A percentile compares a stretch with the other conserved stretches of the same genome.
These are phyloP conservation scores for Gossypium laxum DNA, from an alignment of 441 rosid species.

Conservation along the genomic window DNA sequence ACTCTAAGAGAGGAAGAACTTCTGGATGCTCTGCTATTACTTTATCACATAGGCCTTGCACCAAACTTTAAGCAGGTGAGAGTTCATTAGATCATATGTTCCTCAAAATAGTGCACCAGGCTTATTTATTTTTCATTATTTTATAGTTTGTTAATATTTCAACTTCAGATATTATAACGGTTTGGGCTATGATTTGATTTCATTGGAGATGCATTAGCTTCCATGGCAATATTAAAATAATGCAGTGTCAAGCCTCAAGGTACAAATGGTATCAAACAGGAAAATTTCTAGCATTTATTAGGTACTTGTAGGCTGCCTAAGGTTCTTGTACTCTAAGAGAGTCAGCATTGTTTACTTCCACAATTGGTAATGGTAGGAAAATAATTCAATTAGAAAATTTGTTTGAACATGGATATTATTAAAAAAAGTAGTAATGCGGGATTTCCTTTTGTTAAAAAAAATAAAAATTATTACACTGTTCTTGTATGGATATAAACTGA, in stretches of 20 bases:
- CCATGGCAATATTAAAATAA: not conserved
- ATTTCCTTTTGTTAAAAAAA: not conserved
- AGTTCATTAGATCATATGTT: not conserved
- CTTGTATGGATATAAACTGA: not conserved
- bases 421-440: not conserved
- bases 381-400: not conserved
- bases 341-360: not conserved
- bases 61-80: constrained; percentile 92
- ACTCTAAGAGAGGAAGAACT: constrained; percentile 85
- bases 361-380: not conserved
- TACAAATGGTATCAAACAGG: not conserved
- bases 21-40: constrained; percentile 59
- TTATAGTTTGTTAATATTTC: not conserved
- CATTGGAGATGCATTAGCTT: constrained; percentile 1
- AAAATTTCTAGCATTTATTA: not conserved
- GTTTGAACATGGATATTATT: not conserved
- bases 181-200: not conserved
- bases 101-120: not conserved
- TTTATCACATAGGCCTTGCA: constrained; percentile 85
- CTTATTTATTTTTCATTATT: not conserved
- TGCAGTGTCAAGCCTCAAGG: not conserved
- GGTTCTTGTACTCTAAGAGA: not conserved
- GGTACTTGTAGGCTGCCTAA: not conserved
- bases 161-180: not conserved
- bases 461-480: not conserved